Evolutionary conservation across 75 land plant genomes (phyloP), one percentile per base, ranked within the genome.

Genomic region (Sequoiadendron giganteum): DNA sequence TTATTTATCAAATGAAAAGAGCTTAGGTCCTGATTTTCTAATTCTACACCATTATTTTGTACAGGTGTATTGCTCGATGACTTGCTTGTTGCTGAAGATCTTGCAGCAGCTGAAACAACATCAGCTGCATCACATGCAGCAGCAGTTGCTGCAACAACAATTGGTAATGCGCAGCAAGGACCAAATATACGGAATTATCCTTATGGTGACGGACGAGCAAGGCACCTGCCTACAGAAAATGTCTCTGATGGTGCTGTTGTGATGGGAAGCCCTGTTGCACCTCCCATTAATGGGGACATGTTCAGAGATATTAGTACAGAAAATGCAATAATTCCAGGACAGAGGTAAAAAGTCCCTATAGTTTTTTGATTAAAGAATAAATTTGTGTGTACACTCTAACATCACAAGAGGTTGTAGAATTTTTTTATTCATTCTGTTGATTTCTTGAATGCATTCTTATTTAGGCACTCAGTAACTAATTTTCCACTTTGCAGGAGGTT

Each of bases 21-120:
- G 25, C 32, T 75, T 11, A 75, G n/a, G 38, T 75, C 38, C 34
- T 75, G 4, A 13, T 75, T 75, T 75, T 0, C 39, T 34, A 34
- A 34, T 10, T 75, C 2, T 14, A 39, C 77, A 75, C 38, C n/a
- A 75, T 75, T 34, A 75, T 75, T 34, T 75, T 75, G 77, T 77
- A 72, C 88, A 98, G 99, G 99, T 47, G 96, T 94, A 34, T 90
- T 98, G 79, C 92, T 98, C 6, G 99, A 98, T 91, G 99, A 98
- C 84, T 86, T 98, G 16, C 94, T 98, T 85, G 96, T 96, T 81
- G 99, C 99, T 83, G 99, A 97, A 86, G 99, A 98, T 88, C 91
- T 94, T 42, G 97, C 97, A 72, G 99, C 99, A 86, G 99, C 95
- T 86, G 99, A 95, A 87, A 97, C 97, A 81, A 97, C 97, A 42